Evolutionary conservation across 108 stramenopile species (phyloP), one percentile per base, ranked within the genome.

Genomic region (Skeletonema costatum): DNA sequence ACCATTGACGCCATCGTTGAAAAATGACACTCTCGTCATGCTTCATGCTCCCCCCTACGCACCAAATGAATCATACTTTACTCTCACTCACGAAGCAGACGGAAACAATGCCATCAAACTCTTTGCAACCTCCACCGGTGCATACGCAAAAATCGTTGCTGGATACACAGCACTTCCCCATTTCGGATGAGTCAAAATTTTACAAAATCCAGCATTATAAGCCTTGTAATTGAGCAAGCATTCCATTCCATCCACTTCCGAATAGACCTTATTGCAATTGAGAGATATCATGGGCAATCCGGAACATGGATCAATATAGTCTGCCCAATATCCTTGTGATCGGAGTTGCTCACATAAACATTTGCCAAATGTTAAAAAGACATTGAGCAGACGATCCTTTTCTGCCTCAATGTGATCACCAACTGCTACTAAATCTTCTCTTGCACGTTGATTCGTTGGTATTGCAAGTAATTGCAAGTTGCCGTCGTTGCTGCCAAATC

Each of bases 261-360:
- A 89, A 77, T 96, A 99, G 0, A 99, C 94, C 72, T 83, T 89
- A 65, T 86, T 93, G 63, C 73, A 86, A 50, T 83, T 78, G 62
- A 76, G 76, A 21, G 89, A 87, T 32, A 93, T 82, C 95, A 97
- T 97, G 33, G 98, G 97, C 48, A 99, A 80, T 11, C 98, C 98
- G 10, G 95, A 96, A 71, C 98, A 99, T 4, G 98, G 98, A 89
- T 99, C 98, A 75, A 99, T 99, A 76, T 87, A 99, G 76, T 99
- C 98, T 41, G 92, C 90, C 94, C 94, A 95, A 58, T 81, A 95
- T 25, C 94, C 94, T 39, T 66, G 74, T 13, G 60, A 56, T 42
- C 87, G 75, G 29, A 95, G 66, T 60, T 78, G 71, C 16, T 87
- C 59, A 65, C 90, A 92, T 3, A 95, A 13, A 33, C 87, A 82